A percentile compares a stretch with the other conserved stretches of the same genome.
Evolutionary conservation across 305 asterid genomes (phyloP).

Genomic region (Fraxinus paxiana): DNA sequence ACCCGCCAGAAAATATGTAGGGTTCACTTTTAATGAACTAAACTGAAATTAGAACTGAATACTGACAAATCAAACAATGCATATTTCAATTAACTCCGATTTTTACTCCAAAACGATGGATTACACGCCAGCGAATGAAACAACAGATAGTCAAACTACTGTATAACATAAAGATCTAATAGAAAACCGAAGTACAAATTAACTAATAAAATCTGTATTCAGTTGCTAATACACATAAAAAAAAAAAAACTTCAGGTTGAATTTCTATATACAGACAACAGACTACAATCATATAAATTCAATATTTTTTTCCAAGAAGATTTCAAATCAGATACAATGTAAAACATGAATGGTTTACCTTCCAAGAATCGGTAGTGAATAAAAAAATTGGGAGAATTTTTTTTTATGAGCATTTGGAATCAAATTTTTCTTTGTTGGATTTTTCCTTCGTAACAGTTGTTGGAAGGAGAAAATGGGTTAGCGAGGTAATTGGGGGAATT

Average conservation of each 20-base stretch:
- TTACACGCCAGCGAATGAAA: background rate
- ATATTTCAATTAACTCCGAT: background rate
- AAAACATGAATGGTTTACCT: background rate
- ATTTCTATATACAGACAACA: background rate
- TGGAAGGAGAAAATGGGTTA: background rate
- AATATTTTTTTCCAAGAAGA: background rate
- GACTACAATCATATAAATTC: background rate
- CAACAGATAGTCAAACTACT: background rate
- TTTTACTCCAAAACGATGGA: background rate
- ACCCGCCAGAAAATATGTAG: background rate
- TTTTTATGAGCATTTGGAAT: conserved; percentile 8
- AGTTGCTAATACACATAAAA: background rate
- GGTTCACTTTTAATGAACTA: conserved; percentile 13
- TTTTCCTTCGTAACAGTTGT: conserved; percentile 4
- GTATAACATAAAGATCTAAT: conserved; percentile 9
- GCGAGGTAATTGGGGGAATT: background rate
- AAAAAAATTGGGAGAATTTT: background rate
- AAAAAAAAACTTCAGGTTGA: background rate
- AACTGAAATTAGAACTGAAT: background rate
- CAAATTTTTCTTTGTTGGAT: background rate
- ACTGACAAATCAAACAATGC: background rate
- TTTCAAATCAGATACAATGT: background rate
- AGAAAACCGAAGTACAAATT: background rate
- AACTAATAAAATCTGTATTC: background rate
- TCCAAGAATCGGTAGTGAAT: background rate